These are phyloP conservation scores for Dendrocalamus sinicus DNA, from an alignment of 176 grass and related monocot genomes.

Conservation along the genomic window DNA sequence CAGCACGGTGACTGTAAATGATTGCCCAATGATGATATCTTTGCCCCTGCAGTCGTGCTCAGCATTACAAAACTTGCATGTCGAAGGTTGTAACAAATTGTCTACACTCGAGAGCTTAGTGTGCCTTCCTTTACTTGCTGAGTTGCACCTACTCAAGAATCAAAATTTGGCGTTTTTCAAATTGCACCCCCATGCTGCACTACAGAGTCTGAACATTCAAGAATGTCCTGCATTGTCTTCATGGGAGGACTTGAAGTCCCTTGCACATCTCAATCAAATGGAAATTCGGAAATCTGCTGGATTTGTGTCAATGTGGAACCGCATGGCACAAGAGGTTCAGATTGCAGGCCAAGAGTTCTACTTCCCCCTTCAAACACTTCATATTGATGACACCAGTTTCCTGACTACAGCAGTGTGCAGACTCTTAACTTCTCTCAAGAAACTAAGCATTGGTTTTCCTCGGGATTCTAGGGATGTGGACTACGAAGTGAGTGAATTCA, in stretches of 20 bases:
- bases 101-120: not conserved
- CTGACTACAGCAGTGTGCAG: conserved; percentile 5
- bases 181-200: not conserved
- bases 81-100: conserved; percentile 2
- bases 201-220: conserved; percentile 12
- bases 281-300: conserved; percentile 11
- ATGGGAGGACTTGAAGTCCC: conserved; percentile 22
- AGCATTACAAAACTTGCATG: not conserved
- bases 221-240: conserved; percentile 22
- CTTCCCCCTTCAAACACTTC: conserved; percentile 4
- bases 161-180: conserved; percentile 22
- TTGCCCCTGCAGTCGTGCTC: conserved; percentile 4
- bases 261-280: not conserved
- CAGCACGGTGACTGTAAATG: not conserved
- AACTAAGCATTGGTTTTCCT: not conserved
- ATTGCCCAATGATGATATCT: not conserved
- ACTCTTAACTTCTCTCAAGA: not conserved
- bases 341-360: not conserved
- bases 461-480: not conserved
- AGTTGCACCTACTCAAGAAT: conserved; percentile 17
- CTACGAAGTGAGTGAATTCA: not conserved
- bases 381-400: conserved; percentile 23
- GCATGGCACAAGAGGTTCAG: not conserved
- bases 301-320: conserved; percentile 16
- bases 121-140: conserved; percentile 20